phyloP scores from a whole-genome alignment of 202 grass and related monocot genomes.

The Alloteropsis angusta region DNA sequence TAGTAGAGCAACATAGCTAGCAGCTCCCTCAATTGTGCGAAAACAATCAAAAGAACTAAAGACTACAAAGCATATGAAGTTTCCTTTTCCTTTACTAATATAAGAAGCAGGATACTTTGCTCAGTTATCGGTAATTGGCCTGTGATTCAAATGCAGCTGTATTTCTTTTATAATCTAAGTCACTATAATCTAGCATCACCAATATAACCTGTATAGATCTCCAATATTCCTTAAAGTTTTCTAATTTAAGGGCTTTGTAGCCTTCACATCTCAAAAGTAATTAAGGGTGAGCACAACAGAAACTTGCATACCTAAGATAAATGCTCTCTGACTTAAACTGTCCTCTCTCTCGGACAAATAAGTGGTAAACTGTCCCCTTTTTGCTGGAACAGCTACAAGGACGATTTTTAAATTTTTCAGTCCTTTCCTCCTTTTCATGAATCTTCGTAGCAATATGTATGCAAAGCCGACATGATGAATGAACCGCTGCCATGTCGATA shows the following conservation, averaged over 20 bases:
- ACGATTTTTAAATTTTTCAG: constrained; percentile 53
- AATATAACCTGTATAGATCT: neutral
- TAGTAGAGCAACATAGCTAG: neutral
- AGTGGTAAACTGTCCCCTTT: constrained; percentile 59
- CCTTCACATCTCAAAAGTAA: neutral
- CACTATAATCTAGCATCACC: neutral
- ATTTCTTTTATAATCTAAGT: neutral
- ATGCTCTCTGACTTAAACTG: constrained; percentile 66
- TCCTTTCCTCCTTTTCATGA: constrained; percentile 66
- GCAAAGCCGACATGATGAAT: constrained; percentile 95
- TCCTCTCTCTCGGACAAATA: constrained; percentile 87
- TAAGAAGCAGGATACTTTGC: neutral
- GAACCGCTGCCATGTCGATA: constrained; percentile 88
- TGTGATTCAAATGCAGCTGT: neutral
- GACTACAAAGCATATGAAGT: neutral
- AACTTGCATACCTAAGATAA: constrained; percentile 58
- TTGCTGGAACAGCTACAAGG: constrained; percentile 71
- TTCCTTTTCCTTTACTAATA: neutral
- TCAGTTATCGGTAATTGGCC: neutral
- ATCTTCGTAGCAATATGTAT: constrained; percentile 92
- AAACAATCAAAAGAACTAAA: neutral
- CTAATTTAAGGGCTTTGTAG: neutral
- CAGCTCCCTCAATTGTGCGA: neutral
- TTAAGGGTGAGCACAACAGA: neutral
- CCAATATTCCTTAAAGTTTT: neutral